These are phyloP conservation scores for Jacaranda copaia DNA, from an alignment of 257 asterid genomes.

Conservation along the genomic window DNA sequence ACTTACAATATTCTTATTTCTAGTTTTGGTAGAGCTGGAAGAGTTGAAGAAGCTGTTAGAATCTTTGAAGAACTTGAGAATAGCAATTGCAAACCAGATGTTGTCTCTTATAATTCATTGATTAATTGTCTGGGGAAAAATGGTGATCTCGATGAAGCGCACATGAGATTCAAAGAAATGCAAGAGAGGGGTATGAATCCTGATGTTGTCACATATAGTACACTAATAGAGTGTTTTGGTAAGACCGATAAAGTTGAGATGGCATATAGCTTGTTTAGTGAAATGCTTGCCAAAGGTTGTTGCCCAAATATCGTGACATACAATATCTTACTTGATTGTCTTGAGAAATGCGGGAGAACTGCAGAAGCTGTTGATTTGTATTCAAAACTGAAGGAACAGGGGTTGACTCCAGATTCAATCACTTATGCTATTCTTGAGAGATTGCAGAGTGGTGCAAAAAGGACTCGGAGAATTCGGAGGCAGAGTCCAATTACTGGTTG, in stretches of 20 bases:
- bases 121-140: conserved; percentile 90
- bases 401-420: conserved; percentile 83
- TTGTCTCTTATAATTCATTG: conserved; percentile 84
- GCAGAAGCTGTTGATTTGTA: conserved; percentile 88
- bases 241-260: conserved; percentile 87
- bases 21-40: conserved; percentile 83
- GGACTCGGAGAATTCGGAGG: conserved; percentile 59
- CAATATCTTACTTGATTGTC: conserved; percentile 89
- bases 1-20: conserved; percentile 90
- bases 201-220: conserved; percentile 92
- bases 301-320: conserved; percentile 87
- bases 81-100: conserved; percentile 74
- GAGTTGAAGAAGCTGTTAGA: conserved; percentile 76
- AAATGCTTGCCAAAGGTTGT: conserved; percentile 89
- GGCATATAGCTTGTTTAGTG: conserved; percentile 77
- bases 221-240: conserved; percentile 93
- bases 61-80: conserved; percentile 89
- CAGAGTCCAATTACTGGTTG: conserved; percentile 90
- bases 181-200: conserved; percentile 89
- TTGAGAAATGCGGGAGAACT: conserved; percentile 89
- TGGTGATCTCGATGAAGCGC: conserved; percentile 93
- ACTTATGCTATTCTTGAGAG: conserved; percentile 83
- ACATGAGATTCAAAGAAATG: conserved; percentile 88
- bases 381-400: conserved; percentile 81
- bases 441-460: conserved; percentile 77